These are phyloP conservation scores for Polytrichum formosum DNA, from an alignment of 225 moss, liverwort and hornwort species.

Conservation along the genomic window DNA sequence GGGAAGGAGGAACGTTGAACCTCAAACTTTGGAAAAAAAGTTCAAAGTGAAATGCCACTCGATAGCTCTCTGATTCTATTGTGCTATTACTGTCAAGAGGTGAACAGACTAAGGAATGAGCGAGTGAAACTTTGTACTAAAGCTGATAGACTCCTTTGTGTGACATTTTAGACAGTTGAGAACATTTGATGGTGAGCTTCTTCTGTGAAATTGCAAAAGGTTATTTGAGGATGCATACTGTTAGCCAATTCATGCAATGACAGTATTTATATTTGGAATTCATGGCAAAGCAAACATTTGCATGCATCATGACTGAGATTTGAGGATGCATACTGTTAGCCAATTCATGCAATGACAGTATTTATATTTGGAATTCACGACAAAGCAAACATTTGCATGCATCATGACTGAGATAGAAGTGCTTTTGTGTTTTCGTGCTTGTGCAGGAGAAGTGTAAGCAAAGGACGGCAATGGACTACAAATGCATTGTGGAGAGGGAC, in stretches of 20 bases:
- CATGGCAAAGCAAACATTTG: no score
- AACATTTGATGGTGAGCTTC: no score
- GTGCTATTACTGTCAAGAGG: neutral
- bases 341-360: no score
- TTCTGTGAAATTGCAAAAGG: no score
- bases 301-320: no score
- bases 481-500: constrained; percentile 48
- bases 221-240: no score
- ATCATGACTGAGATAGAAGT: no score
- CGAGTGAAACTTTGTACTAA: neutral
- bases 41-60: neutral
- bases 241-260: no score
- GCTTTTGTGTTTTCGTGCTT: neutral
- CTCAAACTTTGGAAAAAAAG: neutral
- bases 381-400: no score
- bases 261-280: no score
- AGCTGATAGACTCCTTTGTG: neutral
- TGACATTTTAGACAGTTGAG: neutral
- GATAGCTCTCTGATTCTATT: neutral
- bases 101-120: neutral
- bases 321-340: no score
- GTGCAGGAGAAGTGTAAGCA: constrained; percentile 39
- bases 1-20: neutral
- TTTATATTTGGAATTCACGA: no score
- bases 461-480: constrained; percentile 43